Percentiles rank a stretch among this genome's conserved stretches.
Evolutionary conservation across 2,329 filamentous ascomycete genomes (phyloP).

Genomic region (Blastomyces parvus): DNA sequence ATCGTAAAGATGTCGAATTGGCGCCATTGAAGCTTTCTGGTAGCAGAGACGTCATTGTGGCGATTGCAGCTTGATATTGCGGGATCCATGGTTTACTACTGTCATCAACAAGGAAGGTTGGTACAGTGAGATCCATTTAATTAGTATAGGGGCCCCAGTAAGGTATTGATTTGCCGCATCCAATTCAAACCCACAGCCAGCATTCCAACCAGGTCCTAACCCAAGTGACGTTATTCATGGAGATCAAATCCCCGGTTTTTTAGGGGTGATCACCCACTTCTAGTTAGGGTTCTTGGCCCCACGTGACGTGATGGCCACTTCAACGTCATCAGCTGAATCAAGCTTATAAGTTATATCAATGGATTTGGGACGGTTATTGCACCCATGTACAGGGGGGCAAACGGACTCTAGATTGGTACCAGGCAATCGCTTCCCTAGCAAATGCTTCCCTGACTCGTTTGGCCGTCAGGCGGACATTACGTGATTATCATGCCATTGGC

Average conservation of each 20-base stretch:
- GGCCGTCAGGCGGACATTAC: not conserved
- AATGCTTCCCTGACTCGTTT: not conserved
- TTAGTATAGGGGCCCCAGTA: not conserved
- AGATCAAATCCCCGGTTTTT: not conserved
- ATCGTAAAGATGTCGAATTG: not conserved
- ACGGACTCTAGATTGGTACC: not conserved
- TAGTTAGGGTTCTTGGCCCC: not conserved
- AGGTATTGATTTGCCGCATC: not conserved
- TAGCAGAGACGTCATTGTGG: conserved; percentile 5
- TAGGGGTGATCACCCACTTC: no score
- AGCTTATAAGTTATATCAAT: not conserved
- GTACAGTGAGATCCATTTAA: not conserved
- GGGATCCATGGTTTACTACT: not conserved
- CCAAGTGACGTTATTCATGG: not conserved
- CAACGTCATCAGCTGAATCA: not conserved
- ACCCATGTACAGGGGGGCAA: not conserved
- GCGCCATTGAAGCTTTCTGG: not conserved
- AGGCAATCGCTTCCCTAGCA: not conserved
- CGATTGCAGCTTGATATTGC: not conserved
- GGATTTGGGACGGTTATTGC: not conserved
- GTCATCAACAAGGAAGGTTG: no score
- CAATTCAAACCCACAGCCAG: not conserved
- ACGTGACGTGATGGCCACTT: not conserved
- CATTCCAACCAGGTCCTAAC: not conserved
- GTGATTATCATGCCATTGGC: not conserved